These are phyloP conservation scores for Phytopythium litorale DNA, from an alignment of 352 stramenopile species.

Conservation along the genomic window DNA sequence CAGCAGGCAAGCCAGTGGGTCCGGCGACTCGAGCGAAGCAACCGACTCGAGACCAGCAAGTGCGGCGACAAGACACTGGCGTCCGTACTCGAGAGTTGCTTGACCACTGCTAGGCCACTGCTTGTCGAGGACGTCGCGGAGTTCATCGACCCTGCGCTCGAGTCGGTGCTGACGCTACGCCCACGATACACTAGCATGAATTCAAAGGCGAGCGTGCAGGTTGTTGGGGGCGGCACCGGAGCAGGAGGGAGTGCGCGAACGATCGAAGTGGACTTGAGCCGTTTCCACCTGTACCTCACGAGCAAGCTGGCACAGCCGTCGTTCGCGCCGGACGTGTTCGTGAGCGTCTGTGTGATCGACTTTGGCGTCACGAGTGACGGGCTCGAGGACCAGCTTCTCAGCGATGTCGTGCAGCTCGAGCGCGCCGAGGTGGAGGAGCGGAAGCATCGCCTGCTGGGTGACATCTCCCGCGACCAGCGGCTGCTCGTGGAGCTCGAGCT, in stretches of 20 bases:
- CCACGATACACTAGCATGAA: background rate
- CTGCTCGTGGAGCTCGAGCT: constrained; percentile 90
- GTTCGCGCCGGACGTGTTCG: constrained; percentile 90
- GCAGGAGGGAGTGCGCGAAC: background rate
- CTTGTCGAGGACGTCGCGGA: constrained; percentile 62
- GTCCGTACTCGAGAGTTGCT: constrained; percentile 31
- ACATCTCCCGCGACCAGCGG: constrained; percentile 88
- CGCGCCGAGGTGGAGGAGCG: constrained; percentile 84
- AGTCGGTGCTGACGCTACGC: constrained; percentile 42
- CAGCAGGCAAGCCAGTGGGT: constrained; percentile 92
- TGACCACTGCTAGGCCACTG: constrained; percentile 37
- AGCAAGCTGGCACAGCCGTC: constrained; percentile 91
- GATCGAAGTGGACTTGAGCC: constrained; percentile 58
- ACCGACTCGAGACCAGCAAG: constrained; percentile 75
- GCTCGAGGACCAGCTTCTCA: constrained; percentile 88
- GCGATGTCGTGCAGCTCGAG: constrained; percentile 85
- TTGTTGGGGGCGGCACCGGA: constrained; percentile 44
- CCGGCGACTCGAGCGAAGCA: constrained; percentile 70
- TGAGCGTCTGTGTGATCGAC: constrained; percentile 92
- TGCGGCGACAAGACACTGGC: constrained; percentile 38
- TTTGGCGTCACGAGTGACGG: constrained; percentile 91
- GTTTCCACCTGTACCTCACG: constrained; percentile 89
- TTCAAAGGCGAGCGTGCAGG: background rate
- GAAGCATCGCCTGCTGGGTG: constrained; percentile 80
- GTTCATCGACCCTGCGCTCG: constrained; percentile 44